These are phyloP conservation scores for Trichocladium antarcticum DNA, from an alignment of 495 filamentous ascomycete genomes.

Conservation along the genomic window DNA sequence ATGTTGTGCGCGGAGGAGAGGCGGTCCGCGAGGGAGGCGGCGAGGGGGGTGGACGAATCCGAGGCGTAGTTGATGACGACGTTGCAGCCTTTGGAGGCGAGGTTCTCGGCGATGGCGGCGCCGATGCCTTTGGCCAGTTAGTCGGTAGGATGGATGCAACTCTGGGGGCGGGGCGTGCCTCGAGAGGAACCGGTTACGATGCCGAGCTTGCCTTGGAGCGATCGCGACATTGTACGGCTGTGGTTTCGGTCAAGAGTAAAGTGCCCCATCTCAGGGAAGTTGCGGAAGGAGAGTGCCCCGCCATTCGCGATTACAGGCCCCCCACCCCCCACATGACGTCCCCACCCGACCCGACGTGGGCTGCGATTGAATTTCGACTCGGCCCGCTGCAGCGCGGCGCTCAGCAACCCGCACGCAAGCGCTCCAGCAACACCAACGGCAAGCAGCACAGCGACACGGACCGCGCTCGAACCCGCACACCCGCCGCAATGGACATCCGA, in stretches of 20 bases:
- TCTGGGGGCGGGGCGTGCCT: constrained; percentile 35
- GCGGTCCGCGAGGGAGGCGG: constrained; percentile 26
- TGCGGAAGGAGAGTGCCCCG: constrained; percentile 12
- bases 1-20: constrained; percentile 35
- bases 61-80: constrained; percentile 65
- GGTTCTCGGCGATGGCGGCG: constrained; percentile 67
- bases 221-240: constrained; percentile 20
- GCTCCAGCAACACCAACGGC: neutral
- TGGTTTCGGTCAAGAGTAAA: too few species aligned
- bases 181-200: constrained; percentile 70
- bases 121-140: constrained; percentile 59
- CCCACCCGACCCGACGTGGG: neutral
- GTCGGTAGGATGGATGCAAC: neutral
- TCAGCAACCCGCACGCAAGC: neutral
- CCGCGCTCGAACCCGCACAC: too few species aligned
- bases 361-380: neutral
- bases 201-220: constrained; percentile 57
- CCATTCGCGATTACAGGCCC: constrained; percentile 24
- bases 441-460: too few species aligned
- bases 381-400: constrained; percentile 5
- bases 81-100: constrained; percentile 60
- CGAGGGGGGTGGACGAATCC: constrained; percentile 20
- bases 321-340: constrained; percentile 1
- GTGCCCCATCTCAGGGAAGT: neutral
- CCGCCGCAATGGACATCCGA: constrained; percentile 65